Base-by-base conservation (phyloP, 2,329 filamentous ascomycete genomes). In the Macrophomina pseudophaseolina region DNA sequence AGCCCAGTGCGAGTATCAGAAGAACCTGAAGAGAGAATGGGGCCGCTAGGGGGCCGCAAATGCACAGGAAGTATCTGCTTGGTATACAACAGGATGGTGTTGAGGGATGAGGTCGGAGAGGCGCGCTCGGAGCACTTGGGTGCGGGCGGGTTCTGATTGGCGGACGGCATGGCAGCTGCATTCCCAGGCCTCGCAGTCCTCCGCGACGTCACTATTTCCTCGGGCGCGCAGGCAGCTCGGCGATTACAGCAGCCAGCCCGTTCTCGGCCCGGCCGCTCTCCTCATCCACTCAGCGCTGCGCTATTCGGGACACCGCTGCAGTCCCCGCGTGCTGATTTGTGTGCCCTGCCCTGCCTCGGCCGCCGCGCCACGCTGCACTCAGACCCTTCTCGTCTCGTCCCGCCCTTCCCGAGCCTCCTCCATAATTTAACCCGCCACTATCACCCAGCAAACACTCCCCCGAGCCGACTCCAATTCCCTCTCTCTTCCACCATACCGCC, bases 401-500 rank as follows among this genome's bases (percentile, higher is more conserved):
- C 51, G 51, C 49, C 30, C 51, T 44, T 58, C 40, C 64, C 64
- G 33, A 58, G 49, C 33, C 44, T 51, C 52, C 40, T 56, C 42
- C 44, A 59, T 59, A 66, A 66, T 58, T 66, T 58, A 58, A 49
- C 46, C 64, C 53, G 64, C 28, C 40, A 3, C 51, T 23, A 42
- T 65, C 53, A 32, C 30, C 32, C 40, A 12, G 32, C 18, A 33
- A 35, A 14, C 46, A 2, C 53, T 9, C 23, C 64, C 48, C 48
- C 32, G 11, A 53, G 32, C 16, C 33, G 32, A 9, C 23, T n/a
- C 16, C 35, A 14, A 8, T 40, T 16, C 33, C 35, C 44, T 2
- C 53, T 23, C 30, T 33, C 33, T 33, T 7, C 8, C 12, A n/a
- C 40, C 32, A 66, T 6, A 32, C 63, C 69, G 69, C 67, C 70